Evolutionary conservation across 1,139 yeast genomes (phyloP).

Genomic region (Ogataea hybrid): DNA sequence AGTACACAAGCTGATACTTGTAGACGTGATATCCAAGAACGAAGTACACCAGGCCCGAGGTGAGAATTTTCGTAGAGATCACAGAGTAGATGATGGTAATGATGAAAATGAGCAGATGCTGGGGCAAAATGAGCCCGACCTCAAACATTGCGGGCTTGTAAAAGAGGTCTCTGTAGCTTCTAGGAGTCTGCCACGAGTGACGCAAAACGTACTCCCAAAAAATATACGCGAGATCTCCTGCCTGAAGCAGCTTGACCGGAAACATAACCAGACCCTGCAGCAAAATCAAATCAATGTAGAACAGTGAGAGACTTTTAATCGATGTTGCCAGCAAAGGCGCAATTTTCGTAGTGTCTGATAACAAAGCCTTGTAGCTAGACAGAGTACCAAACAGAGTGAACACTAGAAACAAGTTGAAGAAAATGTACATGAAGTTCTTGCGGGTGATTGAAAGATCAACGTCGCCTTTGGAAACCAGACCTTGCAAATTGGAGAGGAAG

Average conservation of each 20-base stretch:
- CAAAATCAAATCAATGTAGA: constrained; percentile 78
- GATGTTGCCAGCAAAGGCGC: constrained; percentile 78
- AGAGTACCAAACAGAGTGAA: constrained; percentile 81
- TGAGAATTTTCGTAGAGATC: constrained; percentile 60
- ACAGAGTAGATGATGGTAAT: constrained; percentile 62
- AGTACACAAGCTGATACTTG: constrained; percentile 62
- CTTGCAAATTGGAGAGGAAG: constrained; percentile 67
- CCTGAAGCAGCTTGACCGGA: constrained; percentile 67
- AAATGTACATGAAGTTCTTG: constrained; percentile 80
- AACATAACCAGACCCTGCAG: constrained; percentile 85
- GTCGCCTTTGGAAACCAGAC: constrained; percentile 76
- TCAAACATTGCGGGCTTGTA: constrained; percentile 65
- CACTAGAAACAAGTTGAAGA: constrained; percentile 80
- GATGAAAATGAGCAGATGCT: constrained; percentile 59
- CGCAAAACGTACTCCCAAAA: constrained; percentile 44
- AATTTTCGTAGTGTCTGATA: constrained; percentile 74
- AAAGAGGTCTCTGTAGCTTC: constrained; percentile 49
- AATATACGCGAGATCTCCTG: constrained; percentile 46
- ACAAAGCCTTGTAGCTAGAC: constrained; percentile 59
- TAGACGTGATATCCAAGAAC: constrained; percentile 61
- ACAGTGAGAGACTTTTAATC: constrained; percentile 64
- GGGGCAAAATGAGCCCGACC: constrained; percentile 64
- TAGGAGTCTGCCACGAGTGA: constrained; percentile 46
- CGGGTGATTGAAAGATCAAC: constrained; percentile 75
- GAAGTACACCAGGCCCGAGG: constrained; percentile 65